phyloP scores from a whole-genome alignment of 306 rosid species.

The Vigna unguiculata region DNA sequence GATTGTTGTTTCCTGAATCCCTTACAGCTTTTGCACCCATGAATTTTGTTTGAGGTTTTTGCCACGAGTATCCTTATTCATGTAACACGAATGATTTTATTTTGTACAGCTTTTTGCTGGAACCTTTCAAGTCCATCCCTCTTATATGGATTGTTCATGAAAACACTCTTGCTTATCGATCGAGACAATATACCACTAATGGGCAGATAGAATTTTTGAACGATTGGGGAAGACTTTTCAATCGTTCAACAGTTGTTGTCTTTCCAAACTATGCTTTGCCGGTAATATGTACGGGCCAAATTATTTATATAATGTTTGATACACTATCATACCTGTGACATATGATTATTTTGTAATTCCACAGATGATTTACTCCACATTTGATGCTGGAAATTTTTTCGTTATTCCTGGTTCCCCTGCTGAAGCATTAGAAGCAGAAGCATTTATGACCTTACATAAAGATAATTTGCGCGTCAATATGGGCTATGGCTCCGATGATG shows the following conservation, averaged over 20 bases:
- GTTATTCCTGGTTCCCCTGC: constrained; percentile 94
- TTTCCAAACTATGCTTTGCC: constrained; percentile 89
- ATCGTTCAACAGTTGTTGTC: constrained; percentile 89
- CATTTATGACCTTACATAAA: constrained; percentile 54
- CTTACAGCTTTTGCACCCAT: constrained; percentile 1
- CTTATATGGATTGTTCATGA: constrained; percentile 89
- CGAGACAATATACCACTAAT: constrained; percentile 59
- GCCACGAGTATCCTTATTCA: constrained; percentile 40
- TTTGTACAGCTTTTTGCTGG: constrained; percentile 92
- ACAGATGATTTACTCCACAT: constrained; percentile 85
- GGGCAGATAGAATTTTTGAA: constrained; percentile 71
- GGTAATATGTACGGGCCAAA: constrained; percentile 64
- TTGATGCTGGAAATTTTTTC: constrained; percentile 87
- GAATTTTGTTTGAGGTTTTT: constrained; percentile 28
- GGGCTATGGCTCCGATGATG: constrained; percentile 73
- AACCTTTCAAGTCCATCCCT: constrained; percentile 94
- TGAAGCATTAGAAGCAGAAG: constrained; percentile 69
- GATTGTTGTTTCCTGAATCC: constrained; percentile 37
- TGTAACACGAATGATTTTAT: constrained; percentile 62
- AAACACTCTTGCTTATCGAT: constrained; percentile 75
- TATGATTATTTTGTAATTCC: constrained; percentile 44
- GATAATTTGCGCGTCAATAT: constrained; percentile 58
- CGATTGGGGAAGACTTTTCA: constrained; percentile 91
- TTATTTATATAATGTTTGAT: constrained; percentile 28
- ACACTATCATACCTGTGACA: constrained; percentile 22